phyloP scores from a whole-genome alignment of 345 rosid genomes.

The Crucihimalaya himalaica region DNA sequence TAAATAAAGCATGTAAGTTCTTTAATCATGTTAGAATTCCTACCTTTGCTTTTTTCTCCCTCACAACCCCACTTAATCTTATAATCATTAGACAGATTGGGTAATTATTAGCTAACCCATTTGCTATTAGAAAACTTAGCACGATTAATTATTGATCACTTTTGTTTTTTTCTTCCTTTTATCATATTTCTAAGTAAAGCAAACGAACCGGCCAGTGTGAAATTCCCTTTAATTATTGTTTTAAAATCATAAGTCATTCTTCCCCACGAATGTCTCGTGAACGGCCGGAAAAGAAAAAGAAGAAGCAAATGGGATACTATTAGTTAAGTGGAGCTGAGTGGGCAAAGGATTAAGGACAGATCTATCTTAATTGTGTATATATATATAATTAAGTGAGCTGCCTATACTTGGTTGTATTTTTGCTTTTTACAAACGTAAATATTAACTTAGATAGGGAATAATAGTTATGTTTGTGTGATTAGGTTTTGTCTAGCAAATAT shows the following conservation, averaged over 20 bases:
- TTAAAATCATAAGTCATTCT: conserved; percentile 30
- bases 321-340: conserved; percentile 37
- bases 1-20: conserved; percentile 12
- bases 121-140: conserved; percentile 34
- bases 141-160: conserved; percentile 35
- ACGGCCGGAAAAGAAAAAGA: conserved; percentile 4
- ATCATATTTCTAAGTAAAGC: conserved; percentile 34
- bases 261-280: conserved; percentile 41
- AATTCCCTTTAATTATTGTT: conserved; percentile 31
- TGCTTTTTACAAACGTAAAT: not conserved
- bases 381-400: not conserved
- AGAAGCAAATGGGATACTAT: not conserved
- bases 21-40: conserved; percentile 29
- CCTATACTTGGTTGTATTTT: too few species aligned
- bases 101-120: conserved; percentile 41
- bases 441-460: not conserved
- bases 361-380: conserved; percentile 18
- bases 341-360: conserved; percentile 26
- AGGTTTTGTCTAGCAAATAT: not conserved
- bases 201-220: conserved; percentile 32
- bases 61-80: conserved; percentile 42
- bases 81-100: conserved; percentile 41
- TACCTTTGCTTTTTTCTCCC: conserved; percentile 33
- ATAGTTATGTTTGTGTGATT: too few species aligned
- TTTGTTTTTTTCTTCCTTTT: conserved; percentile 30